Evolutionary conservation across 495 filamentous ascomycete genomes (phyloP).

Genomic region (Neurospora sp.): DNA sequence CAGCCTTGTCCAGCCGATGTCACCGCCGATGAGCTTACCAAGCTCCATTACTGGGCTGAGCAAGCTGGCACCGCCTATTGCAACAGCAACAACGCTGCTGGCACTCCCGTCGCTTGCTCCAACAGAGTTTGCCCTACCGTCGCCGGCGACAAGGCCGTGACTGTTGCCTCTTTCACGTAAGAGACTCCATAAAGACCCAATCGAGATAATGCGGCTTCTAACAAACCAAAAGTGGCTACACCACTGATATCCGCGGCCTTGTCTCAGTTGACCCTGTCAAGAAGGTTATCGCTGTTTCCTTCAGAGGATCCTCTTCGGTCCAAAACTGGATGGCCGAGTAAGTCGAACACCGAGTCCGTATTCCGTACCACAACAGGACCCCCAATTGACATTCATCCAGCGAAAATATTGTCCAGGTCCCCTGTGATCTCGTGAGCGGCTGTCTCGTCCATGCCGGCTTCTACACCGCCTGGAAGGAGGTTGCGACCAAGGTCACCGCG

Average conservation of each 20-base stretch:
- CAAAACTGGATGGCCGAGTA: slow-evolving; percentile 60
- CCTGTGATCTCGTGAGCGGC: slow-evolving; percentile 21
- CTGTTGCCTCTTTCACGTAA: slow-evolving; percentile 52
- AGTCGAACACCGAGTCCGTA: slow-evolving; percentile 22
- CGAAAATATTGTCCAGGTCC: slow-evolving; percentile 20
- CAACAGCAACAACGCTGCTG: slow-evolving; percentile 38
- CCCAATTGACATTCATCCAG: slow-evolving; percentile 6
- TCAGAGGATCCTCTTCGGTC: slow-evolving; percentile 54
- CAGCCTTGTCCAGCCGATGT: slow-evolving; percentile 2
- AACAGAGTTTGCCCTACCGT: slow-evolving; percentile 50
- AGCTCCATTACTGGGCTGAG: slow-evolving; percentile 55
- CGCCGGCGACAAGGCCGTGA: slow-evolving; percentile 42
- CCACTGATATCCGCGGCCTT: slow-evolving; percentile 58
- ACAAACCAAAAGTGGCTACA: slow-evolving; percentile 30
- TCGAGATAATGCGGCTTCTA: neutral
- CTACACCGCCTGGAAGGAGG: slow-evolving; percentile 25
- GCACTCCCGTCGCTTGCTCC: slow-evolving; percentile 46
- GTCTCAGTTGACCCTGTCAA: slow-evolving; percentile 56
- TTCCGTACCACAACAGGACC: neutral
- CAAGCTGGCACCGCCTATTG: slow-evolving; percentile 66
- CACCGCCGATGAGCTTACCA: slow-evolving; percentile 28
- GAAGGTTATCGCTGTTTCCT: slow-evolving; percentile 53
- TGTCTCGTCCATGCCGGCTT: slow-evolving; percentile 34
- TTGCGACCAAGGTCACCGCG: slow-evolving; percentile 10
- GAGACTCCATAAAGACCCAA: slow-evolving; percentile 3